Conservation (phyloP, 2,329 filamentous ascomycete species). For the Anisogramma anomala region DNA sequence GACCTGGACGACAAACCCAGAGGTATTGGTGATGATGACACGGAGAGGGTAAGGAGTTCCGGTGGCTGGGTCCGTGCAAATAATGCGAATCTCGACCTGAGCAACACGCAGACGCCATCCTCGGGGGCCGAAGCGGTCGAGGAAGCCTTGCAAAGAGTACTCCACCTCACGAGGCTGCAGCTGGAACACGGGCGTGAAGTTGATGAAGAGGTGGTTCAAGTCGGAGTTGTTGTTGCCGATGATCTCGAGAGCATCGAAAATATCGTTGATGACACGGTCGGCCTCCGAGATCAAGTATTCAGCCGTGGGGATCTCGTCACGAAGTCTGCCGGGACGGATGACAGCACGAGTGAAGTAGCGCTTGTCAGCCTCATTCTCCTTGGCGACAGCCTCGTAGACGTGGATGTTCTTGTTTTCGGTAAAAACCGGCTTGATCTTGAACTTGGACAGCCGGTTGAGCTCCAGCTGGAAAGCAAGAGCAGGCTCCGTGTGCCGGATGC, state of each 20-base stretch:
- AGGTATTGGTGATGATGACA: constrained; percentile 96
- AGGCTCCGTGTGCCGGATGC: constrained; percentile 93
- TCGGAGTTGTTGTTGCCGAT: constrained; percentile 99
- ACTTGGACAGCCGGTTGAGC: constrained; percentile 84
- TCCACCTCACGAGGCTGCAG: constrained; percentile 83
- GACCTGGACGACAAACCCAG: constrained; percentile 92
- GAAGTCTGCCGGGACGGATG: constrained; percentile 83
- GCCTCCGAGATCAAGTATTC: constrained; percentile 98
- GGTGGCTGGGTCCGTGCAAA: constrained; percentile 82
- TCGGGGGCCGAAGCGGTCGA: constrained; percentile 89
- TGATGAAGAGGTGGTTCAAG: constrained; percentile 99
- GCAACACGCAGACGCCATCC: constrained; percentile 95
- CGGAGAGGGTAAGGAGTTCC: constrained; percentile 83
- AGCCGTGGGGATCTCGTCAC: constrained; percentile 95
- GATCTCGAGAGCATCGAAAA: constrained; percentile 93
- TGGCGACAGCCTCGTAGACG: constrained; percentile 93
- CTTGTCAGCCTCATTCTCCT: constrained; percentile 91
- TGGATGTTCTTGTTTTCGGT: constrained; percentile 99
- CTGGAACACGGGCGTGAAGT: constrained; percentile 95
- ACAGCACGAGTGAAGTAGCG: constrained; percentile 96
- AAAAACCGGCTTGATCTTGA: constrained; percentile 96
- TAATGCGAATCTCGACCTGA: constrained; percentile 94
- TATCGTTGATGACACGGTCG: constrained; percentile 92
- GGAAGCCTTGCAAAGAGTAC: constrained; percentile 83
- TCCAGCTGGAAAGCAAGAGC: constrained; percentile 98